These are phyloP conservation scores for Agrocybe praecox DNA, from an alignment of 768 basidiomycete species.

Conservation along the genomic window DNA sequence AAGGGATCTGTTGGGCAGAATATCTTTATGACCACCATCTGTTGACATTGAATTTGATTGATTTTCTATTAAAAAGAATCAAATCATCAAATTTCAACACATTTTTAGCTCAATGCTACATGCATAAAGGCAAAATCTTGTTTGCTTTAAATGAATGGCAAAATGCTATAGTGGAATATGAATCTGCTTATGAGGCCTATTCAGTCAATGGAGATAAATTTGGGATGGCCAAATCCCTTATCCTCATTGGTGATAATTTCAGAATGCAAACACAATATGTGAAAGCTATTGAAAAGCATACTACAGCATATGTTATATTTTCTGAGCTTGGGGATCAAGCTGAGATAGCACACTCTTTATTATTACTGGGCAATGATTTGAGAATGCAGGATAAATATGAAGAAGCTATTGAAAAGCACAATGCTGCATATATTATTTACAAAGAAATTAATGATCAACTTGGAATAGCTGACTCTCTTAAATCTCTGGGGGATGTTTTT, in stretches of 20 bases:
- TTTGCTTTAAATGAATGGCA: background rate
- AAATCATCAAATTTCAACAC: background rate
- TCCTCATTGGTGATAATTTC: background rate
- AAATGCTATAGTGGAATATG: background rate
- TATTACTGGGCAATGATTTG: background rate
- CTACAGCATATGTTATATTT: constrained; percentile 1
- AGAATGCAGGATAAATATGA: background rate
- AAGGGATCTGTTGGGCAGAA: background rate
- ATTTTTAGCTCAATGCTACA: background rate
- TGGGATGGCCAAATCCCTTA: background rate
- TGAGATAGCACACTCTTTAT: background rate
- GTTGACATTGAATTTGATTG: background rate
- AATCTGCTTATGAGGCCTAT: background rate
- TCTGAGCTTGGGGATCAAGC: background rate
- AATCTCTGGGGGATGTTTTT: background rate
- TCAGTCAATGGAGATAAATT: background rate
- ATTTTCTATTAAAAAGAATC: background rate
- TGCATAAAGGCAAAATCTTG: background rate
- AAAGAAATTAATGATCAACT: background rate
- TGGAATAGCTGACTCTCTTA: background rate
- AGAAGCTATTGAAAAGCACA: background rate
- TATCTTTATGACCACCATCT: background rate
- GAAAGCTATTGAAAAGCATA: background rate
- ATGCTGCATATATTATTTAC: background rate
- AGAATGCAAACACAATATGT: background rate